Base-by-base conservation (phyloP, 257 asterid species). In the Forsythia viridissima region DNA sequence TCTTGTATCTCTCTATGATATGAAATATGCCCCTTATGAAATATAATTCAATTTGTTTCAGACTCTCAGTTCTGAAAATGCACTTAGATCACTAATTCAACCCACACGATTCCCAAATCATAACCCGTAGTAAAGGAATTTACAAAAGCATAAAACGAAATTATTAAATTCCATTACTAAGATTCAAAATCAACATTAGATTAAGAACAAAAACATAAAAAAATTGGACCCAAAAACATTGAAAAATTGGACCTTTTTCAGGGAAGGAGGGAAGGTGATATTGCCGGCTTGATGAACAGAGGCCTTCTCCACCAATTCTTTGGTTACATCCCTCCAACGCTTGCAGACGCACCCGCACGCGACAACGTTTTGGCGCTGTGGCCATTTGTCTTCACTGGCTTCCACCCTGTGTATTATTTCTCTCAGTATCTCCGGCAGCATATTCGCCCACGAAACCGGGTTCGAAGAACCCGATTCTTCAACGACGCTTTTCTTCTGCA, bases 181-280 rank as follows among this genome's bases (percentile, higher is more conserved):
- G 67, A 59, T 59, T 48, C 67, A 73, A 66, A 57, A 77, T 24
- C 71, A 55, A 42, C 5, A 42, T 41, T 42, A 70, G 11, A 46
- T 69, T 30, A 3, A 38, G 41, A 67, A 74, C 7, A 24, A 42
- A 21, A 41, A 55, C 24, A n/a, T 0, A 40, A 18, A 71, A 71
- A 77, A 16, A 40, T 24, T 10, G 73, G 55, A 67, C 0, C 20
- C 3, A 24, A 16, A 68, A 39, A 44, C 7, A 5, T 43, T 13
- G 0, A 67, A 24, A 66, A 37, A 43, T 11, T 3, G 72, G 44
- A 95, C 99, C 99, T 93, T 92, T 79, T 88, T 93, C 2, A 95
- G 96, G 76, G 97, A 95, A 68, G 98, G 92, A 65, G 98, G 97
- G 51, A 93, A 92, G 11, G 98, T 95, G 67, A 95, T 93, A 77